Evolutionary conservation across 305 asterid species (phyloP).

Genomic region (Petunia hybrid): DNA sequence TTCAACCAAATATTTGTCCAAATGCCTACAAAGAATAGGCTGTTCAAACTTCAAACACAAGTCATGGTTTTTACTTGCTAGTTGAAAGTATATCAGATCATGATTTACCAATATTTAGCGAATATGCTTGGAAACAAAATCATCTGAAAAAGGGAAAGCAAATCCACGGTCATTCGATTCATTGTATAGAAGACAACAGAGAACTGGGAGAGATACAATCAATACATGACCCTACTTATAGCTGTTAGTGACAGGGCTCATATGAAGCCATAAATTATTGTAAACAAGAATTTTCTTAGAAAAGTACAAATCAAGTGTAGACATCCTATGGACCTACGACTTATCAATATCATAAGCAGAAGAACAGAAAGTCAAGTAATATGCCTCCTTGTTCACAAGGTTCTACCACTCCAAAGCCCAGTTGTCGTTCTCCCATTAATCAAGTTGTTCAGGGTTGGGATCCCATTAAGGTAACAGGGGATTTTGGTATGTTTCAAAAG

Average conservation of each 20-base stretch:
- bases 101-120: background rate
- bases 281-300: background rate
- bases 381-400: background rate
- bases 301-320: conserved; percentile 1
- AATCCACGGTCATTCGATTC: background rate
- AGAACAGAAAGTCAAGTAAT: background rate
- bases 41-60: background rate
- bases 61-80: background rate
- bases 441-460: conserved; percentile 1
- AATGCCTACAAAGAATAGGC: no score
- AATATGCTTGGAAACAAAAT: background rate
- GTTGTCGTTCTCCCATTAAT: background rate
- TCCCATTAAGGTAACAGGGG: background rate
- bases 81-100: background rate
- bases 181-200: background rate
- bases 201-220: background rate
- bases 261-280: background rate
- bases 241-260: background rate
- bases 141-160: background rate
- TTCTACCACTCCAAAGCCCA: conserved; percentile 2
- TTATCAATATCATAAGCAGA: conserved; percentile 17
- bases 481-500: conserved; percentile 9
- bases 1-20: no score
- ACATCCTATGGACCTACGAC: conserved; percentile 12
- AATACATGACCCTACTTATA: background rate